These are phyloP conservation scores for Colletotrichum viniferum DNA, from an alignment of 2,329 filamentous ascomycete genomes.

Conservation along the genomic window DNA sequence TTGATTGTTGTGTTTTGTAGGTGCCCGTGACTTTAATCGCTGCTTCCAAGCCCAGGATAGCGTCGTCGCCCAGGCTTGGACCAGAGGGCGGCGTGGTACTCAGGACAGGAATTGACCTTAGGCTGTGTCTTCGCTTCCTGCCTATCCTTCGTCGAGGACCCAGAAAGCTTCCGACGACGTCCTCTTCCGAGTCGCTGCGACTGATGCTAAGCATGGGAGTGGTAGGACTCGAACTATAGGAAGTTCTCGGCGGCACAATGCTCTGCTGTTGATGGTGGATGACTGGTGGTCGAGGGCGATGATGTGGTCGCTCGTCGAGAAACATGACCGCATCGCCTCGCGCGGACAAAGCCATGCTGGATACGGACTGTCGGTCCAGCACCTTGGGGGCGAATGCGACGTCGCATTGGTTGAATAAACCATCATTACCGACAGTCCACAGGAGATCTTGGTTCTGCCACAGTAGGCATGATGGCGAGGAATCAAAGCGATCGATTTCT, in stretches of 20 bases:
- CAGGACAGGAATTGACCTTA: conserved; percentile 31
- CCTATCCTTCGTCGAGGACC: conserved; percentile 46
- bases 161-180: conserved; percentile 65
- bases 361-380: conserved; percentile 66
- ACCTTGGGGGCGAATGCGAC: conserved; percentile 67
- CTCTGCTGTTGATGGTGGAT: conserved; percentile 36
- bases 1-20: conserved; percentile 65
- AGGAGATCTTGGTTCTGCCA: conserved; percentile 71
- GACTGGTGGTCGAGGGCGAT: conserved; percentile 46
- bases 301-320: conserved; percentile 60
- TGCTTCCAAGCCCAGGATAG: conserved; percentile 59
- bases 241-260: conserved; percentile 38
- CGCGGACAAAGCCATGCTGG: conserved; percentile 64
- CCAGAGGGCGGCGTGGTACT: conserved; percentile 61
- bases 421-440: conserved; percentile 69
- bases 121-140: conserved; percentile 47
- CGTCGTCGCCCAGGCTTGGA: conserved; percentile 43
- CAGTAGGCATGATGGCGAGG: conserved; percentile 59
- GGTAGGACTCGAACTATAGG: conserved; percentile 53
- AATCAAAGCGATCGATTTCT: conserved; percentile 65
- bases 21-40: conserved; percentile 61
- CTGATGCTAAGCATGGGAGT: conserved; percentile 59
- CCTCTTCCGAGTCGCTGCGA: conserved; percentile 69
- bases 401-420: conserved; percentile 68
- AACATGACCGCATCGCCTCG: conserved; percentile 65